These are phyloP conservation scores for Geotrichum australiense DNA, from an alignment of 1,139 yeast species.

Conservation along the genomic window DNA sequence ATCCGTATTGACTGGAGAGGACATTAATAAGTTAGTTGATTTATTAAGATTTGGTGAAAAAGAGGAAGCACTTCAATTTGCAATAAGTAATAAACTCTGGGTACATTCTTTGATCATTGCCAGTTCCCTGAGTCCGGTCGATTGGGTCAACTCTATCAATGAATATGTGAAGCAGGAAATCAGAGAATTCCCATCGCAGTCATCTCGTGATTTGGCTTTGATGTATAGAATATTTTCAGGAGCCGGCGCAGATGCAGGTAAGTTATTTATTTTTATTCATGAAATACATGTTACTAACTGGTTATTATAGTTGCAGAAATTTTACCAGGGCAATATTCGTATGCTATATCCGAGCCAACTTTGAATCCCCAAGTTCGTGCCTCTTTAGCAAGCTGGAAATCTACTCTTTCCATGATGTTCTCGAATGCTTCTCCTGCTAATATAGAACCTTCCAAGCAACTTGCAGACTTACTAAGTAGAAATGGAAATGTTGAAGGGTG, in stretches of 20 bases:
- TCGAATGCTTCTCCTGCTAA: slow-evolving; percentile 31
- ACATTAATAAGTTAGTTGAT: slow-evolving; percentile 29
- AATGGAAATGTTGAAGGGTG: slow-evolving; percentile 32
- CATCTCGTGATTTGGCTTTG: slow-evolving; percentile 51
- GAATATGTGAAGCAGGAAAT: slow-evolving; percentile 44
- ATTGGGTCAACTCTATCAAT: slow-evolving; percentile 53
- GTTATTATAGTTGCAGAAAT: slow-evolving; percentile 15
- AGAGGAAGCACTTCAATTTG: slow-evolving; percentile 56
- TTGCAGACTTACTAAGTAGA: slow-evolving; percentile 31
- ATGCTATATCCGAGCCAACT: slow-evolving; percentile 9
- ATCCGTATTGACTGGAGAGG: slow-evolving; percentile 32
- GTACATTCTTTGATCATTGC: slow-evolving; percentile 70
- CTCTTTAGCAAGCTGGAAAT: slow-evolving; percentile 32
- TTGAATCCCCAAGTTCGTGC: slow-evolving; percentile 14
- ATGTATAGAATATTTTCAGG: slow-evolving; percentile 63
- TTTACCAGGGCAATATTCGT: slow-evolving; percentile 14
- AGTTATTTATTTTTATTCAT: slow-evolving; percentile 6
- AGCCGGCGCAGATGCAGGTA: slow-evolving; percentile 44
- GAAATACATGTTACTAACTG: background rate
- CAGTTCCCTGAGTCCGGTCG: slow-evolving; percentile 54
- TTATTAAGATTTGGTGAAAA: slow-evolving; percentile 56
- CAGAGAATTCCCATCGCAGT: slow-evolving; percentile 29
- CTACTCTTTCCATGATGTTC: slow-evolving; percentile 30
- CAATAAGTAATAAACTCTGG: slow-evolving; percentile 65
- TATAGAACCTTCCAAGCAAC: slow-evolving; percentile 29